Evolutionary conservation across 331 rosid genomes (phyloP), one percentile per base, ranked within the genome.

Genomic region (Arachis monticola): DNA sequence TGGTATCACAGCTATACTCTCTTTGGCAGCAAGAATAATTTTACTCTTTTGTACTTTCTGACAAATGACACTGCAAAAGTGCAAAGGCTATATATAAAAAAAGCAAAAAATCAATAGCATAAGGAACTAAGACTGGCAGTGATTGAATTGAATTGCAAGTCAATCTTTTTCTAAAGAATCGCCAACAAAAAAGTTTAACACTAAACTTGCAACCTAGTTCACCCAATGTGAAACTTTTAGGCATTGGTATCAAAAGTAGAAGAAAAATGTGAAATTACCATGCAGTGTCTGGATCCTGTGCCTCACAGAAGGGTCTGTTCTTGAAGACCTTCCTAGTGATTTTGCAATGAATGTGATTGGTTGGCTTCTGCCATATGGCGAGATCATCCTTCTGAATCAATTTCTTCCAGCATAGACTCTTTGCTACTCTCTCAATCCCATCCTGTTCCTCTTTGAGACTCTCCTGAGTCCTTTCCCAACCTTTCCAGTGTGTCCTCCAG

Each of bases 301-400:
- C 85, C 56, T 75, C 77, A 78, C 99, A 95, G 66, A 95, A 88
- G 48, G 75, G 79, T 59, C 98, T 93, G 53, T 82, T 74, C 88
- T 86, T 89, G 90, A 82, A 85, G 74, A 90, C 85, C 74, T 74
- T 94, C 41, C 96, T 53, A 2, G 71, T 92, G 60, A 70, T 69
- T 64, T 84, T 81, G 80, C 99, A 95, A 70, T 90, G 90, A 5
- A 87, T 56, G 69, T 95, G 99, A 67, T 95, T 90, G 14, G 84
- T 82, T 31, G 99, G 96, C 60, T 95, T 92, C 82, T 87, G 89
- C 99, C 99, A 95, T 72, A 95, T 85, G 7, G 97, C 98, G 77
- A 92, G 82, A 53, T 92, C 98, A 75, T 64, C 82, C 67, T 83
- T 88, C 74, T 95, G 93, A 66, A 73, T 78, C 75, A 95, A 48